A percentile compares a stretch with the other conserved stretches of the same genome.
Evolutionary conservation across 2,329 filamentous ascomycete genomes (phyloP).

Genomic region (Apiospora hydei): DNA sequence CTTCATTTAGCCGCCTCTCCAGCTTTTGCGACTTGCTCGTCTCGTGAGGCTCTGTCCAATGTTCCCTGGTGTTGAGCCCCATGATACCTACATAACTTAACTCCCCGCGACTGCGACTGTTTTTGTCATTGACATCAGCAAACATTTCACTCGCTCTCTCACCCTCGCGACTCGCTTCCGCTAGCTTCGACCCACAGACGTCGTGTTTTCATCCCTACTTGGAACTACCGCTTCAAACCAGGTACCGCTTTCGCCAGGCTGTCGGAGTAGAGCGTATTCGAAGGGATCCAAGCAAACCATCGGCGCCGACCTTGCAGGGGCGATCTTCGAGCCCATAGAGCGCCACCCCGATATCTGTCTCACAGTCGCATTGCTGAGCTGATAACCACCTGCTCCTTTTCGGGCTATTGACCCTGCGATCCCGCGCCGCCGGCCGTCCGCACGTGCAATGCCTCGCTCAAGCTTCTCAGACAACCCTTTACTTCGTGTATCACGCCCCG

Average conservation of each 20-base stretch:
- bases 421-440: neutral
- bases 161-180: neutral
- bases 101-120: neutral
- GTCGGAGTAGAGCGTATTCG: neutral
- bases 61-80: neutral
- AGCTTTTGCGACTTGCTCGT: slow-evolving; percentile 8
- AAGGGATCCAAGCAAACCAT: neutral
- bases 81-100: neutral
- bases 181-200: neutral
- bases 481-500: slow-evolving; percentile 77
- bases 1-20: slow-evolving; percentile 15
- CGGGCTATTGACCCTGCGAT: neutral
- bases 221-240: neutral
- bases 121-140: neutral
- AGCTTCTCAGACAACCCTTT: slow-evolving; percentile 60
- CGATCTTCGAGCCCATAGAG: neutral
- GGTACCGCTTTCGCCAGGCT: neutral
- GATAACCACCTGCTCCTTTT: neutral
- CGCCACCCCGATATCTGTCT: neutral
- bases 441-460: slow-evolving; percentile 46
- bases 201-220: neutral
- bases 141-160: neutral
- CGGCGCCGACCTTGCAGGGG: neutral
- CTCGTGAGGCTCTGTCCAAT: slow-evolving; percentile 10
- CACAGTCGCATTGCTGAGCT: neutral